Evolutionary conservation across 192 early-diverging fungal species (phyloP).

Genomic region (Phlyctochytrium arcticum): DNA sequence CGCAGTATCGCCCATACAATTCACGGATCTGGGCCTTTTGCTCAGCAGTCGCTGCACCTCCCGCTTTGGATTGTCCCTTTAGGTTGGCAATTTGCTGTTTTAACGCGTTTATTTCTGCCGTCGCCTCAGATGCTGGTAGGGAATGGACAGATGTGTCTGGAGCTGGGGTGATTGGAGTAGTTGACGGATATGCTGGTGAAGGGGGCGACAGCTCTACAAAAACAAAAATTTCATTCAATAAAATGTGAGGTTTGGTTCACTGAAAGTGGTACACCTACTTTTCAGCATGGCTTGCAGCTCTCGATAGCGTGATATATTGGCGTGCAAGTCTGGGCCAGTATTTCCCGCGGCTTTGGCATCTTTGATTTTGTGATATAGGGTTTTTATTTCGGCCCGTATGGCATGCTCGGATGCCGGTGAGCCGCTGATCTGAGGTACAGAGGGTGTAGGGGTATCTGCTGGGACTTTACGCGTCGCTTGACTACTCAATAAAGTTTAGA

Average conservation of each 20-base stretch:
- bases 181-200: neutral
- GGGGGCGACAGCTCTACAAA: neutral
- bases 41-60: neutral
- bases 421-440: neutral
- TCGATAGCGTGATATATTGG: neutral
- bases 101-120: neutral
- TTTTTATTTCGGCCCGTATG: neutral
- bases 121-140: neutral
- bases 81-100: neutral
- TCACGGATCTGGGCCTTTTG: neutral
- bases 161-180: neutral
- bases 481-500: too few species aligned
- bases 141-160: neutral
- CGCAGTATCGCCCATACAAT: neutral
- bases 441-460: neutral
- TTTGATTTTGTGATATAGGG: neutral
- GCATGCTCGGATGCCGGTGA: neutral
- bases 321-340: neutral
- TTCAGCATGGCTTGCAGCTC: neutral
- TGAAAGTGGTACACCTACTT: neutral
- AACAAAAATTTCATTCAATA: neutral
- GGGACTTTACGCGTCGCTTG: too few species aligned
- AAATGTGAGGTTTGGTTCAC: neutral
- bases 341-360: neutral
- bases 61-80: neutral